Evolutionary conservation across 495 filamentous ascomycete species (phyloP), one percentile per base, ranked within the genome.

Genomic region (Aspergillus steynii): DNA sequence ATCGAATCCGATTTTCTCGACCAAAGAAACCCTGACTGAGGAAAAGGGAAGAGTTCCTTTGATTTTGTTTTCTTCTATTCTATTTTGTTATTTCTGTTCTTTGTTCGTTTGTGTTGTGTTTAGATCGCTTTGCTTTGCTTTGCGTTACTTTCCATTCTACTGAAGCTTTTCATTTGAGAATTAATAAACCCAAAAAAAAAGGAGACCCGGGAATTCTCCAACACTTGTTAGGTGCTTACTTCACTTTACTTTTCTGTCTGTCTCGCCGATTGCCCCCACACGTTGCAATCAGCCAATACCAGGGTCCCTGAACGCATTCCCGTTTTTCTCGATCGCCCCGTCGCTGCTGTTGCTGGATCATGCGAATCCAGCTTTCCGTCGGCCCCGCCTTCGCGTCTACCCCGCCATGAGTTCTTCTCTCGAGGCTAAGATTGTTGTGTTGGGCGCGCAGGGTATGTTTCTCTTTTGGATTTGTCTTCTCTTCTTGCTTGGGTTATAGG

Each of bases 361-460:
- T 74, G 74, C 70, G 58, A 66, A 76, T 70, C 51, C 65, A 71
- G 63, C 52, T 63, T 50, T 65, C 62, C 53, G 45, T 59, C 55
- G 46, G 53, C 59, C 67, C 70, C 67, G 69, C 66, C 60, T 63
- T 60, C 53, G 45, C 63, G 59, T 70, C 50, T 61, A 70, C 71
- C 73, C 69, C 71, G 65, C 74, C 64, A 90, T 88, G 87, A 87
- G 86, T 73, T 87, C 85, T 65, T 85, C 83, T 58, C 86, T 96
- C 60, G 93, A 97, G 78, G 93, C 93, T 66, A 96, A 96, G 75
- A 92, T 96, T 56, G 92, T 96, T 66, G 87, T 96, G 59, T 84
- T 96, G 50, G 92, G 92, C 74, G 85, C 90, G 55, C 92, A 95
- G 81, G 85, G 83, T 86, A 68, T 52, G 63, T 61, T 29, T 10